These are phyloP conservation scores for Botryotinia globosa DNA, from an alignment of 2,329 filamentous ascomycete genomes.

Conservation along the genomic window DNA sequence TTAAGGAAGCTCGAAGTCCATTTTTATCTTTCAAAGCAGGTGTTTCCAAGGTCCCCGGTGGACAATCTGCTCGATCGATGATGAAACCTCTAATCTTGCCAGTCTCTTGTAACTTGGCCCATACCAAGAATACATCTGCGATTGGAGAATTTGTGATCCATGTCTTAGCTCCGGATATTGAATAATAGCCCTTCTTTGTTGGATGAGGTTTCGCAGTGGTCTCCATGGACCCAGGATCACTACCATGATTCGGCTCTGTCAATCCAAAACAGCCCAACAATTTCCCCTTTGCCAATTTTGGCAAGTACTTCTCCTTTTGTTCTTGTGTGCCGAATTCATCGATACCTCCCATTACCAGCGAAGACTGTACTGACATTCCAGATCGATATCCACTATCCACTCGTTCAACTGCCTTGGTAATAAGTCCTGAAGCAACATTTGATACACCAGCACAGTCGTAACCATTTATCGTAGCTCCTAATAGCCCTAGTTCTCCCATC, in stretches of 20 bases:
- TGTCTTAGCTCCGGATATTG: conserved; percentile 79
- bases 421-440: conserved; percentile 83
- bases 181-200: conserved; percentile 76
- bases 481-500: conserved; percentile 88
- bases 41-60: conserved; percentile 84
- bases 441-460: conserved; percentile 87
- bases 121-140: conserved; percentile 78
- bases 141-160: conserved; percentile 97
- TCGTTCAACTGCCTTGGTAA: conserved; percentile 85
- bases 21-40: conserved; percentile 94
- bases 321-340: conserved; percentile 83
- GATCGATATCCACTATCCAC: conserved; percentile 91
- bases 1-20: conserved; percentile 86
- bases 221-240: conserved; percentile 89
- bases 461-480: conserved; percentile 81
- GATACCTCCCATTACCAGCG: conserved; percentile 90
- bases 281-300: conserved; percentile 77
- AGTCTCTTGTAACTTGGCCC: conserved; percentile 88
- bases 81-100: conserved; percentile 94
- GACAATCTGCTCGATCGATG: conserved; percentile 80
- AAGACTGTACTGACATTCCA: conserved; percentile 90
- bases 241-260: conserved; percentile 91
- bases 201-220: conserved; percentile 80
- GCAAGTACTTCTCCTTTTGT: conserved; percentile 80
- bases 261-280: conserved; percentile 82